Evolutionary conservation across 169 alveolate species (phyloP).

Genomic region (Neospora caninum): DNA sequence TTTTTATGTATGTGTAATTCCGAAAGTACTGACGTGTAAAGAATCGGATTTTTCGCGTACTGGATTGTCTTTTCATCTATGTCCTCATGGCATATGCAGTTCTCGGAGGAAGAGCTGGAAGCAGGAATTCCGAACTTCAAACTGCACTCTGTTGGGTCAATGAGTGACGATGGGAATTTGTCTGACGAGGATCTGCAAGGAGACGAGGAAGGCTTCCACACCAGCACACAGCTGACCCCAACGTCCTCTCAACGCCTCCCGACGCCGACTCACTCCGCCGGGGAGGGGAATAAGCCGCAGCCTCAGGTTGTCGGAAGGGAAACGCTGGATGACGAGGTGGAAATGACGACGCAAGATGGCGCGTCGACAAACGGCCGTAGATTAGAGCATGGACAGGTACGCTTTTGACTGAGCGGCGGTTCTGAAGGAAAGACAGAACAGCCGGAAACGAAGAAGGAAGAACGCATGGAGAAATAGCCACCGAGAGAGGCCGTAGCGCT

Average conservation of each 20-base stretch:
- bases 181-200: background rate
- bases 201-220: background rate
- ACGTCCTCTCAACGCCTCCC: background rate
- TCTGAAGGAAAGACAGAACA: too few relatives aligned
- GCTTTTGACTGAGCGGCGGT: background rate
- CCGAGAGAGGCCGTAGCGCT: too few relatives aligned
- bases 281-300: background rate
- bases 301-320: background rate
- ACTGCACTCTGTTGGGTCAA: conserved; percentile 3
- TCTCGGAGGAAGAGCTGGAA: conserved; percentile 23
- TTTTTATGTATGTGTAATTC: too few relatives aligned
- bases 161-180: background rate
- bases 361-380: background rate
- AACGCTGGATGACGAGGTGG: background rate
- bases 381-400: background rate
- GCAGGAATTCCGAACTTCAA: conserved; percentile 19
- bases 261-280: background rate
- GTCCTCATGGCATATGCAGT: background rate
- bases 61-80: too few relatives aligned
- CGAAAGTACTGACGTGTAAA: too few relatives aligned
- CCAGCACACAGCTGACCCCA: background rate
- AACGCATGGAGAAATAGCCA: too few relatives aligned
- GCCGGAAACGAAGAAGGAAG: too few relatives aligned
- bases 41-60: too few relatives aligned
- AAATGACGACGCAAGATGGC: conserved; percentile 3